phyloP scores from a whole-genome alignment of 2,329 filamentous ascomycete genomes.

The Raffaelea deltoideospora region DNA sequence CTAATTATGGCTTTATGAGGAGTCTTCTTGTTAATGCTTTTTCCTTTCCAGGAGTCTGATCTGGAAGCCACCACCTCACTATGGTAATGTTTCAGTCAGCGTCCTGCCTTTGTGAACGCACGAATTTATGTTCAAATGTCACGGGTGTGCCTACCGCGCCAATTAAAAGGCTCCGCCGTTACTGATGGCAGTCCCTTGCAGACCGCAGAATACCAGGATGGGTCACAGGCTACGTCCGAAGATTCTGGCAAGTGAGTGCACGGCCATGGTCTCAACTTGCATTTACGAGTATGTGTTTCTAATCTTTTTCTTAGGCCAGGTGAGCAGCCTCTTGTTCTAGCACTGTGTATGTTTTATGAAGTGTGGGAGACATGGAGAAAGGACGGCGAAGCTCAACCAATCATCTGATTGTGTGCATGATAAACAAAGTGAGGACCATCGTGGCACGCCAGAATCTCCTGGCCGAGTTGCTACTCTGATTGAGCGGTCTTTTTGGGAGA shows the following conservation, averaged over 20 bases:
- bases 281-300: background rate
- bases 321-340: background rate
- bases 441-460: constrained; percentile 74
- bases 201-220: constrained; percentile 77
- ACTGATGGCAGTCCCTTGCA: constrained; percentile 20
- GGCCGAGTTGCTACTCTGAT: constrained; percentile 91
- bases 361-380: too few species aligned
- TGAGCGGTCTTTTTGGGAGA: constrained; percentile 68
- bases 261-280: constrained; percentile 2
- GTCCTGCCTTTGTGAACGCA: too few species aligned
- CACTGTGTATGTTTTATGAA: too few species aligned
- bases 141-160: too few species aligned
- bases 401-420: too few species aligned
- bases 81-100: constrained; percentile 45
- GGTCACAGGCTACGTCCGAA: constrained; percentile 82
- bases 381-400: too few species aligned
- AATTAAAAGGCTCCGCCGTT: too few species aligned
- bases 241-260: constrained; percentile 85
- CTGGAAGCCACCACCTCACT: constrained; percentile 95
- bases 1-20: too few species aligned
- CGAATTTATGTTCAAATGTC: too few species aligned
- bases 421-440: constrained; percentile 80
- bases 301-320: constrained; percentile 3
- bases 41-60: constrained; percentile 71
- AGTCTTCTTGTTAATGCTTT: too few species aligned